Conservation (phyloP, 257 asterid species). For the Leptodermis oblonga region DNA sequence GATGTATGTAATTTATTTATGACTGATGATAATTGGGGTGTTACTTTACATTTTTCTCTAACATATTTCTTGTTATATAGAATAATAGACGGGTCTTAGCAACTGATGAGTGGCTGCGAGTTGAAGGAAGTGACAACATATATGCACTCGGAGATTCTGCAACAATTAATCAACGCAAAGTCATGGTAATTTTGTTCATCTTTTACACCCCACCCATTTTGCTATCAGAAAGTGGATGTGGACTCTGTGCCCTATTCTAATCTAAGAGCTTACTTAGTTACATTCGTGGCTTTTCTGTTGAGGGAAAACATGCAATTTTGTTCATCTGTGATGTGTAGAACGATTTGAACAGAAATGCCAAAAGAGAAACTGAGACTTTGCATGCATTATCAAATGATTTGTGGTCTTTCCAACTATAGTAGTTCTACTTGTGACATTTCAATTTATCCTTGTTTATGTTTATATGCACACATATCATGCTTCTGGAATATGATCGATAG, state of each 20-base stretch:
- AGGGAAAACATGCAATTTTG: not conserved
- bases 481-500: not conserved
- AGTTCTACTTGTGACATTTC: not conserved
- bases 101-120: constrained; percentile 94
- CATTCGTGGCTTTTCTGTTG: not conserved
- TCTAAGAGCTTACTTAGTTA: not conserved
- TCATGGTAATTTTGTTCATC: constrained; percentile 52
- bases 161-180: constrained; percentile 87
- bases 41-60: not conserved
- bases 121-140: constrained; percentile 61
- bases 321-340: not conserved
- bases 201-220: not conserved
- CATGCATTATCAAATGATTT: not conserved
- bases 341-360: too few species aligned
- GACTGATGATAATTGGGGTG: not conserved
- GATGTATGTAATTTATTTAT: not conserved
- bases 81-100: constrained; percentile 78
- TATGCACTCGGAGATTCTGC: constrained; percentile 95
- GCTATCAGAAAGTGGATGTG: not conserved
- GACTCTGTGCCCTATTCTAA: not conserved
- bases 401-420: not conserved
- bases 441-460: not conserved
- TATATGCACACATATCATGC: not conserved
- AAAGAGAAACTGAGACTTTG: not conserved
- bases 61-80: constrained; percentile 32